Conservation (phyloP, 2,329 filamentous ascomycete species). For the Apiospora hydei region DNA sequence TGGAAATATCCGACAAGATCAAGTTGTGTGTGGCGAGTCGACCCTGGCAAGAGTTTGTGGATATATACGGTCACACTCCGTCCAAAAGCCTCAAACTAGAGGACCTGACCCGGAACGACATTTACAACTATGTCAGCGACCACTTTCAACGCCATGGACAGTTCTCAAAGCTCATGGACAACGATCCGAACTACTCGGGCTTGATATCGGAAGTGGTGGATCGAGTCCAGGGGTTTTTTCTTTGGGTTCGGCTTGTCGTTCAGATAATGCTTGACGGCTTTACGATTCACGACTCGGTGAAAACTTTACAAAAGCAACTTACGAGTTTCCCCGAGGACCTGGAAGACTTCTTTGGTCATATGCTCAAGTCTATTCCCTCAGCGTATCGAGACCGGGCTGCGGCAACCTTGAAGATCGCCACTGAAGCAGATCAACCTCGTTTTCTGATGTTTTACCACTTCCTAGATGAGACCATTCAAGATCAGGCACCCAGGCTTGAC, state of each 20-base stretch:
- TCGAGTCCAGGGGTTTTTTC: neutral
- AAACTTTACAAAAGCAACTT: neutral
- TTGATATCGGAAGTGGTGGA: neutral
- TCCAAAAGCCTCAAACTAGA: neutral
- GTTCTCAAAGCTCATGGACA: neutral
- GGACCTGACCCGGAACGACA: neutral
- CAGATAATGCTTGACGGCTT: neutral
- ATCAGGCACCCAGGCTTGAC: accelerated
- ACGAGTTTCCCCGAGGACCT: neutral
- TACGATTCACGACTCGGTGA: neutral
- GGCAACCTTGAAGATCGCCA: neutral
- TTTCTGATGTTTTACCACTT: neutral
- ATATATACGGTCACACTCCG: neutral
- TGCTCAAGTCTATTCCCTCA: neutral
- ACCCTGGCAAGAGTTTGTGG: neutral
- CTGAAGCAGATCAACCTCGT: neutral
- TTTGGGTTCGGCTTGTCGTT: neutral
- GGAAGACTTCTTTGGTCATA: neutral
- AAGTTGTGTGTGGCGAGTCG: neutral
- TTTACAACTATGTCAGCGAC: neutral
- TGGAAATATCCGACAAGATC: neutral
- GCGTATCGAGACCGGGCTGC: neutral
- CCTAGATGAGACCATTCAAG: neutral
- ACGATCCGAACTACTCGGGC: neutral
- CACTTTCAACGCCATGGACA: neutral